Conservation (phyloP, 495 filamentous ascomycete genomes). For the Neurospora pannonica region DNA sequence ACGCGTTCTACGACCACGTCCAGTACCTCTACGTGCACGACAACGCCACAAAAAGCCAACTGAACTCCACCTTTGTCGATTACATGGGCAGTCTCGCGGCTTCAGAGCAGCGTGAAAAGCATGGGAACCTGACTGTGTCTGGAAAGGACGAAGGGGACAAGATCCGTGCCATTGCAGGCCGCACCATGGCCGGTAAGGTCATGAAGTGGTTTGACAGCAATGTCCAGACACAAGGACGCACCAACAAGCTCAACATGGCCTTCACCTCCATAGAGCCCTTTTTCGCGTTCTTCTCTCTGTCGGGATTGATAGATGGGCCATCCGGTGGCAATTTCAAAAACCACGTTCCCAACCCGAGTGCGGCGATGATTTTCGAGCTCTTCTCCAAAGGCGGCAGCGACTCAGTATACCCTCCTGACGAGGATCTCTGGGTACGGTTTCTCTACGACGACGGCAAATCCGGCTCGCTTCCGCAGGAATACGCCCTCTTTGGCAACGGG, state of each 20-base stretch:
- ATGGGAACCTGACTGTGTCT: conserved; percentile 25
- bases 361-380: conserved; percentile 34
- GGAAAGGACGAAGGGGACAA: conserved; percentile 20
- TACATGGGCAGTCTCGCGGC: conserved; percentile 23
- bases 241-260: conserved; percentile 29
- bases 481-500: conserved; percentile 24
- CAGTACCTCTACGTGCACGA: conserved; percentile 28
- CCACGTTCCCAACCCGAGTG: conserved; percentile 27
- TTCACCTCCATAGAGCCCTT: conserved; percentile 37
- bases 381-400: conserved; percentile 21
- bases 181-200: conserved; percentile 27
- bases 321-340: conserved; percentile 13
- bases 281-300: conserved; percentile 30
- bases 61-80: conserved; percentile 14
- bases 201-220: conserved; percentile 20
- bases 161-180: conserved; percentile 31
- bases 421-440: conserved; percentile 30
- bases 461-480: conserved; percentile 13
- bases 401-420: conserved; percentile 10
- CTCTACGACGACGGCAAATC: conserved; percentile 26
- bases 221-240: conserved; percentile 15
- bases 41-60: conserved; percentile 8
- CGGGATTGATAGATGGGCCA: conserved; percentile 14
- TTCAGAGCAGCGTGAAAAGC: conserved; percentile 23
- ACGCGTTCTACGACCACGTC: conserved; percentile 36